phyloP scores from a whole-genome alignment of 176 grass and related monocot species.

The Bonia amplexicaulis region DNA sequence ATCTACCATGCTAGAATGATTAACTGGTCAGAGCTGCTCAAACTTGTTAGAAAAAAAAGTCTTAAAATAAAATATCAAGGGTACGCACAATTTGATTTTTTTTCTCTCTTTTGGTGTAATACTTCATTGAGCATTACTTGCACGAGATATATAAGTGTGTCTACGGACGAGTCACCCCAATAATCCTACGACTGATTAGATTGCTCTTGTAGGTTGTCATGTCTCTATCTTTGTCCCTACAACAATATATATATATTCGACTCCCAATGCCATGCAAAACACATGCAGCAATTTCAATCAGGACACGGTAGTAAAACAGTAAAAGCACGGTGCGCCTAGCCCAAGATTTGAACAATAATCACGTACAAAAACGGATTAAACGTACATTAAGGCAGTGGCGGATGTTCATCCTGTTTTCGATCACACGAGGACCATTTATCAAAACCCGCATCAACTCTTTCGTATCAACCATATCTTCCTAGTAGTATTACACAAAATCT shows the following conservation, averaged over 20 bases:
- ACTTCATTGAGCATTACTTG: too few relatives aligned
- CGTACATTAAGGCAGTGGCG: not conserved
- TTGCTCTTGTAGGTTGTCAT: not conserved
- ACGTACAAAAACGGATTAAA: not conserved
- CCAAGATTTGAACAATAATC: not conserved
- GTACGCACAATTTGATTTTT: too few relatives aligned
- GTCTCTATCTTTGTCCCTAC: slow-evolving; percentile 6
- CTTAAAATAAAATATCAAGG: not conserved
- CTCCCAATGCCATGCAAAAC: slow-evolving; percentile 6
- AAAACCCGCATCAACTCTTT: not conserved
- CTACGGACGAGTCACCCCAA: not conserved
- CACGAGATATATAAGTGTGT: too few relatives aligned
- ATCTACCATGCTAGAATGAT: too few relatives aligned
- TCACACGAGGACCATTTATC: not conserved
- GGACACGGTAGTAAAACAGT: slow-evolving; percentile 13
- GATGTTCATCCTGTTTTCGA: not conserved
- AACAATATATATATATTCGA: not conserved
- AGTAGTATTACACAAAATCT: not conserved
- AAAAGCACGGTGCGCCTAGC: not conserved
- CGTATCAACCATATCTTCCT: not conserved
- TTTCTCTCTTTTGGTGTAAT: too few relatives aligned
- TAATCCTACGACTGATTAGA: not conserved
- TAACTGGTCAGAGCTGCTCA: too few relatives aligned
- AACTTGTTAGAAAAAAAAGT: too few relatives aligned
- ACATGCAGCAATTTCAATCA: not conserved